phyloP scores from a whole-genome alignment of 192 early-diverging fungal species.

The Martensiomyces pterosporus region DNA sequence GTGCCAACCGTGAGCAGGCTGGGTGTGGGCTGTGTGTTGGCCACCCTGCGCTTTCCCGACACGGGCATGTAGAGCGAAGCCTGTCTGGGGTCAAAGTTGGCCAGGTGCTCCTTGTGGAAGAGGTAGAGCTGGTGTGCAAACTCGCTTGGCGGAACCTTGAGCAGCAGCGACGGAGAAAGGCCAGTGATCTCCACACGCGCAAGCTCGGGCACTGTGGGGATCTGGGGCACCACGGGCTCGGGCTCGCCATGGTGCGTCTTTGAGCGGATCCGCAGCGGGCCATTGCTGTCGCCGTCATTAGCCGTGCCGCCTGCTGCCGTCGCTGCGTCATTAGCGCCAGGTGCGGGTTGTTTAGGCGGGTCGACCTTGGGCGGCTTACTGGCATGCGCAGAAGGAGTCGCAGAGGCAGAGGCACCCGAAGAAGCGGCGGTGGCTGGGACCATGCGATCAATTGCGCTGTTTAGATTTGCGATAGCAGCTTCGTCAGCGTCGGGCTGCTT shows the following conservation, averaged over 20 bases:
- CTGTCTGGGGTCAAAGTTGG: slow-evolving; percentile 31
- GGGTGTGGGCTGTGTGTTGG: slow-evolving; percentile 10
- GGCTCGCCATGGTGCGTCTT: slow-evolving; percentile 41
- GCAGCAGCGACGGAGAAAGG: slow-evolving; percentile 58
- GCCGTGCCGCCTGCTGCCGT: slow-evolving; percentile 11
- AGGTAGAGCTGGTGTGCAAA: slow-evolving; percentile 68
- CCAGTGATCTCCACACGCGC: slow-evolving; percentile 55
- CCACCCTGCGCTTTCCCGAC: slow-evolving; percentile 1
- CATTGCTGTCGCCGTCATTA: slow-evolving; percentile 2
- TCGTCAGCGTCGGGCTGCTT: slow-evolving; percentile 2
- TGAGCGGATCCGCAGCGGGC: slow-evolving; percentile 35
- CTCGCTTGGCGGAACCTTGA: slow-evolving; percentile 54
- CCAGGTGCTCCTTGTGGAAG: slow-evolving; percentile 54
- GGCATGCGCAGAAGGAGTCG: not conserved
- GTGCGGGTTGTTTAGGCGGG: not conserved
- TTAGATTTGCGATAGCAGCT: slow-evolving; percentile 1
- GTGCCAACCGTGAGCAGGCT: slow-evolving; percentile 27
- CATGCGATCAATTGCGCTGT: slow-evolving; percentile 30
- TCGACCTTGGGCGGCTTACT: too few species aligned
- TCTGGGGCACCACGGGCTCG: slow-evolving; percentile 33
- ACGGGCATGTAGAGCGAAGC: slow-evolving; percentile 33
- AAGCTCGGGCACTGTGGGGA: slow-evolving; percentile 44
- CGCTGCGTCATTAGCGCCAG: slow-evolving; percentile 5
- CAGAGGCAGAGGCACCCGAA: not conserved
- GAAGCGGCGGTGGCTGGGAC: slow-evolving; percentile 12